A percentile compares a stretch with the other conserved stretches of the same genome.
phyloP scores from a whole-genome alignment of 2,329 filamentous ascomycete species.

The Aspergillus caelatus region DNA sequence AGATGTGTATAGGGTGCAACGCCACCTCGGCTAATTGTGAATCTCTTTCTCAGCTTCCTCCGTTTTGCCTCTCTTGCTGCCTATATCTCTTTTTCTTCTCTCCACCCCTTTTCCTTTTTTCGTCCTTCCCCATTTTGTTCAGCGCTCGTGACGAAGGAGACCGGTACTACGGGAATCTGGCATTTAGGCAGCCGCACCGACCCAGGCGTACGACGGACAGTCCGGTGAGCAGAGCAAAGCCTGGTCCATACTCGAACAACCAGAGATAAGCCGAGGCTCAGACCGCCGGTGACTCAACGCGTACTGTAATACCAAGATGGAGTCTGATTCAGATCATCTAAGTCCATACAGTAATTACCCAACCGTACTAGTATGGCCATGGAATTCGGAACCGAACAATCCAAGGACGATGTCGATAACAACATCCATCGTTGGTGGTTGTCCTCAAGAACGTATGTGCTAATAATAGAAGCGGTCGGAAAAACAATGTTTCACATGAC shows the following conservation, averaged over 20 bases:
- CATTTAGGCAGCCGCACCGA: neutral
- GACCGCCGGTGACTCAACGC: neutral
- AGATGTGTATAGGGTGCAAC: neutral
- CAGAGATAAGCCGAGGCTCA: neutral
- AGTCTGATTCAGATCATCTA: neutral
- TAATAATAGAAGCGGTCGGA: neutral
- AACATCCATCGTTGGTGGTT: neutral
- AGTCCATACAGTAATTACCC: neutral
- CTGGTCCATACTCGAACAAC: neutral
- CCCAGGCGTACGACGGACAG: neutral
- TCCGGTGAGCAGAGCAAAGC: neutral
- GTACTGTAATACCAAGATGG: neutral
- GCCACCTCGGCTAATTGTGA: neutral
- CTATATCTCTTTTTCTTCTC: neutral
- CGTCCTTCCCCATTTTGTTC: neutral
- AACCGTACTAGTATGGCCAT: neutral
- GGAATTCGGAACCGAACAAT: neutral
- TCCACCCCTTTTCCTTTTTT: neutral
- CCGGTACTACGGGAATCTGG: neutral
- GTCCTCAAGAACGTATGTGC: neutral
- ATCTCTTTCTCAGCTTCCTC: neutral
- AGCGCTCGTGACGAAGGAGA: neutral
- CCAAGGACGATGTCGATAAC: neutral
- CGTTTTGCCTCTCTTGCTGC: neutral
- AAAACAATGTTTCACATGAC: conserved; percentile 1